Evolutionary conservation across 495 filamentous ascomycete species (phyloP), one percentile per base, ranked within the genome.

Genomic region (Lentithecium fluviatile): DNA sequence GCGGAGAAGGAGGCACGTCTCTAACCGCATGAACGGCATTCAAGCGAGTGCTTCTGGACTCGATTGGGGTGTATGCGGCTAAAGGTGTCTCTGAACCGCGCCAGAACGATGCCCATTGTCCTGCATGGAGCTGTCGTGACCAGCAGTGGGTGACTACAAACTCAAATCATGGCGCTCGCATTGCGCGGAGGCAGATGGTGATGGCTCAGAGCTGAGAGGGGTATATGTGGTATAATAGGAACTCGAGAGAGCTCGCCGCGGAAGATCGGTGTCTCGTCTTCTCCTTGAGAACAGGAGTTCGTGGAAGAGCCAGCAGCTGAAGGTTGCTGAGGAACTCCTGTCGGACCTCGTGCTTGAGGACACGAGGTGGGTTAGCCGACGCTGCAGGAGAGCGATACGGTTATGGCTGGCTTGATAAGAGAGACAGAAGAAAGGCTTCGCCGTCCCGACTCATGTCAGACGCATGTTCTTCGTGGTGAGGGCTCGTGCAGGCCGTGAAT

Each of bases 111-210:
- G 46, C 24, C 46, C 23, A 8, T 4, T 6, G 23, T 20, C 23
- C 24, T 20, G 23, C 17, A 49, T 4, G 4, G 46, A 20, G 7
- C 7, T 32, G 23, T 52, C 6, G 19, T 32, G 23, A n/a, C 51
- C 51, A 23, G 51, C 29, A 54, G 34, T 5, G 10, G 19, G 19
- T 34, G n/a, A n/a, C n/a, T 19, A 11, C 26, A 4, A 17, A 54
- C 29, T 40, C 51, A 54, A 54, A 54, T 54, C 51, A 20, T 54
- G 29, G 26, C 40, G 32, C 51, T 10, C 38, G 51, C 13, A 54
- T 17, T 42, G 51, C 51, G 51, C 5, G 38, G 34, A 29, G 26
- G 19, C 8, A 15, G 23, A 26, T 51, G 23, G 2, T 29, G 26
- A 51, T 51, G 25, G 48, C 15, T 7, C 3, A 11, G 12, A 34